Percentiles rank a stretch among this genome's conserved stretches.
Evolutionary conservation across 345 rosid genomes (phyloP).

Genomic region (Bruguiera sexangula): DNA sequence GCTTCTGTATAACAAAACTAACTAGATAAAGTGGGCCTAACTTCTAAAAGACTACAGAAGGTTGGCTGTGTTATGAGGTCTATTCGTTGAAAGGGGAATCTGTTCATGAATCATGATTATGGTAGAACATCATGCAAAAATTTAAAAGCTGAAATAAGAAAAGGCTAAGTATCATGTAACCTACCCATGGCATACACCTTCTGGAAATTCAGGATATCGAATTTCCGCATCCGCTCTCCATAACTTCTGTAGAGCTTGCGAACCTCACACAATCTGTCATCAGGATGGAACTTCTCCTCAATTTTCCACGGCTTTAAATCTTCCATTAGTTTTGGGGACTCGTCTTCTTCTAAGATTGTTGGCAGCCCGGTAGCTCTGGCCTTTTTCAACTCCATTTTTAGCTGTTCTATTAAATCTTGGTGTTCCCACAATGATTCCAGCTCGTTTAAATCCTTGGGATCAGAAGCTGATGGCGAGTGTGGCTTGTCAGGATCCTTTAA

Average conservation of each 20-base stretch:
- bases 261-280: conserved; percentile 65
- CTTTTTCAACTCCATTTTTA: conserved; percentile 82
- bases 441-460: conserved; percentile 42
- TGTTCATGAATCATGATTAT: neutral
- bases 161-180: conserved; percentile 21
- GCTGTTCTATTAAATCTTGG: conserved; percentile 88
- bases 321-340: conserved; percentile 65
- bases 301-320: conserved; percentile 93
- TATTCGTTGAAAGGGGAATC: conserved; percentile 8
- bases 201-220: conserved; percentile 85
- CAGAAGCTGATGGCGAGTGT: conserved; percentile 15
- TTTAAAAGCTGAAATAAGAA: neutral
- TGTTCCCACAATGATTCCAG: conserved; percentile 86
- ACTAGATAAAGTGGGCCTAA: conserved; percentile 33
- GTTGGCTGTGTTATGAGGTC: conserved; percentile 15
- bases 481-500: conserved; percentile 11
- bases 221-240: conserved; percentile 80
- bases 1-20: conserved; percentile 20
- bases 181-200: conserved; percentile 84
- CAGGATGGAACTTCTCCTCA: conserved; percentile 60
- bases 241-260: conserved; percentile 82
- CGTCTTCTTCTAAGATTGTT: conserved; percentile 72
- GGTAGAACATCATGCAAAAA: neutral
- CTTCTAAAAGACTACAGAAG: conserved; percentile 14
- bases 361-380: conserved; percentile 78